Conservation (phyloP, 805 yeast genomes). For the Saccharomyces paradoxus region DNA sequence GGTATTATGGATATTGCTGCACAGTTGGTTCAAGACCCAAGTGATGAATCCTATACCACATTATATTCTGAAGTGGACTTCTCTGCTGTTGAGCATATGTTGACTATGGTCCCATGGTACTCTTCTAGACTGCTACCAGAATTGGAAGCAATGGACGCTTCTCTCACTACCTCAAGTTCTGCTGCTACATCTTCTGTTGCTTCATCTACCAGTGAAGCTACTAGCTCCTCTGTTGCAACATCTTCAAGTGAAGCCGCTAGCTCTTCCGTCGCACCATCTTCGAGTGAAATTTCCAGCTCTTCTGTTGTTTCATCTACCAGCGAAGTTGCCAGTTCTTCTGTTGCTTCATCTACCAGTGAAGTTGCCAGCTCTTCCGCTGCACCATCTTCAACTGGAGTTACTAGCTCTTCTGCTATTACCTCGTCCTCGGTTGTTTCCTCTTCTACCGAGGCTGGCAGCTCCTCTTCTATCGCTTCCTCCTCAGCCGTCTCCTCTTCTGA, state of each 20-base stretch:
- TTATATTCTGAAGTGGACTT: conserved; percentile 22
- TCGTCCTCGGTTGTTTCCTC: neutral
- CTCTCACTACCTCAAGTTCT: neutral
- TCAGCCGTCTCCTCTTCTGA: no score
- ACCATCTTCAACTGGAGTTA: neutral
- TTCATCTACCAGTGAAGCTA: neutral
- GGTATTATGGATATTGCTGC: conserved; percentile 9
- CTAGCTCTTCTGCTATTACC: neutral
- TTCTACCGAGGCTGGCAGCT: neutral
- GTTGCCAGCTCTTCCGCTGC: neutral
- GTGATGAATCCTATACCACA: conserved; percentile 30
- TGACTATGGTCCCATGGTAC: conserved; percentile 31
- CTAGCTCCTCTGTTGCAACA: neutral
- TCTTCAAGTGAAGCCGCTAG: neutral
- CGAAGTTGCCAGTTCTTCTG: neutral
- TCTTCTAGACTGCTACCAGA: conserved; percentile 18
- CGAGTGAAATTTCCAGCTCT: neutral
- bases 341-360: neutral
- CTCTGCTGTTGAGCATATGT: conserved; percentile 19
- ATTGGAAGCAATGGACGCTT: neutral
- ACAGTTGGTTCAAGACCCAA: conserved; percentile 21
- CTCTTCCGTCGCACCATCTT: neutral
- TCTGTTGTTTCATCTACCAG: neutral
- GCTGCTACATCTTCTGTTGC: neutral
- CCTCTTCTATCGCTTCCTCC: neutral